These are phyloP conservation scores for Colletotrichum sp. DNA, from an alignment of 2,329 filamentous ascomycete species.

Conservation along the genomic window DNA sequence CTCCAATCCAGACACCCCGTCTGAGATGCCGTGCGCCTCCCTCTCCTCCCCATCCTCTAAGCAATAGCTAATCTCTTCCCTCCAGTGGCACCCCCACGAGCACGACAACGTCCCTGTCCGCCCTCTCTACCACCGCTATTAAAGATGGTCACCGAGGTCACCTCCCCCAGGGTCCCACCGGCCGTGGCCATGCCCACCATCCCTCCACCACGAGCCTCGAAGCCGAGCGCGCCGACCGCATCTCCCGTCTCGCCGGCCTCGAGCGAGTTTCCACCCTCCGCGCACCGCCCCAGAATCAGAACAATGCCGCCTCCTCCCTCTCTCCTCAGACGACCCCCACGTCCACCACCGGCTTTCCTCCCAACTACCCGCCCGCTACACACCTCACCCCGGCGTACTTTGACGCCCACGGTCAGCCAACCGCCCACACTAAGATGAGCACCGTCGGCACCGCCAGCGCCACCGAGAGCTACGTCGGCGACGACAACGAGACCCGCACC, in stretches of 20 bases:
- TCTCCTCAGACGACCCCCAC: constrained; percentile 57
- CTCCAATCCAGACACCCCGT: constrained; percentile 84
- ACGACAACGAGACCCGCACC: constrained; percentile 53
- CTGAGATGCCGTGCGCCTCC: constrained; percentile 80
- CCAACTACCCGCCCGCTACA: constrained; percentile 35
- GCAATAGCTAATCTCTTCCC: constrained; percentile 16
- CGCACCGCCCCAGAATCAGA: constrained; percentile 41
- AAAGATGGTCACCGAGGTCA: constrained; percentile 94
- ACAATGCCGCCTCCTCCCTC: constrained; percentile 39
- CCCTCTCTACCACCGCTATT: constrained; percentile 91
- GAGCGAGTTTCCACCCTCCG: constrained; percentile 84
- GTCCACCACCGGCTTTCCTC: constrained; percentile 50
- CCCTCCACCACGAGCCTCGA: constrained; percentile 78
- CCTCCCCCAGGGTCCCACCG: constrained; percentile 61
- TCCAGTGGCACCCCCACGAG: constrained; percentile 89
- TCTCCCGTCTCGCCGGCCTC: constrained; percentile 91
- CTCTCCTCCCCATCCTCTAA: neutral
- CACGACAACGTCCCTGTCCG: constrained; percentile 87
- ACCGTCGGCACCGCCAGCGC: constrained; percentile 92
- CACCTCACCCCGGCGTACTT: constrained; percentile 75
- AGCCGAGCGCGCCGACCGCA: constrained; percentile 91
- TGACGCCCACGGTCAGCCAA: constrained; percentile 73
- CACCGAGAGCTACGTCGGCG: constrained; percentile 73
- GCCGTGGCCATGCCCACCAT: constrained; percentile 62
- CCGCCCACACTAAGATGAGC: constrained; percentile 75